Evolutionary conservation across 441 rosid species (phyloP).

Genomic region (Euphorbia schlechtendalii): DNA sequence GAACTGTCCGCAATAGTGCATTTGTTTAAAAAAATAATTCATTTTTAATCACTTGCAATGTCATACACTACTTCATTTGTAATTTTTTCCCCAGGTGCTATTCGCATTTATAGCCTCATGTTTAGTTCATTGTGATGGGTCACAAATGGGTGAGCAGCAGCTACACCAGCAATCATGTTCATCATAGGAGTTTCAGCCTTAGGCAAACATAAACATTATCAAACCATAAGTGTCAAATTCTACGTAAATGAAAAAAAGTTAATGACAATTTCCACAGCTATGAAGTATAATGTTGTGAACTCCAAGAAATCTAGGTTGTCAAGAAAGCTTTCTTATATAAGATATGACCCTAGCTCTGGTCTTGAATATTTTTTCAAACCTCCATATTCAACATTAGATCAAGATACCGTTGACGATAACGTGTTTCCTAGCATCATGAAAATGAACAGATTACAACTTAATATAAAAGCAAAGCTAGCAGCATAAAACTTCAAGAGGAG

Average conservation of each 20-base stretch:
- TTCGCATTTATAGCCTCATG: no score
- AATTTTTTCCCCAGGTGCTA: no score
- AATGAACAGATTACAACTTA: constrained; percentile 1
- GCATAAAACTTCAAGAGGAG: no score
- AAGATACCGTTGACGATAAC: constrained; percentile 77
- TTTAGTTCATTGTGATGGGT: constrained; percentile 38
- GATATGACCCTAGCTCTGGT: constrained; percentile 49
- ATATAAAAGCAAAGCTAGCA: constrained; percentile 7
- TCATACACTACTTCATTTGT: no score
- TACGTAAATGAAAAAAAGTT: background rate
- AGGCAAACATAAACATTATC: background rate
- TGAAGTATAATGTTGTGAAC: no score
- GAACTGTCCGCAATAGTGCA: no score
- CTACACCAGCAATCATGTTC: constrained; percentile 92
- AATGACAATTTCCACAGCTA: background rate
- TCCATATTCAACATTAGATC: constrained; percentile 77
- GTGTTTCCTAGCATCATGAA: constrained; percentile 52
- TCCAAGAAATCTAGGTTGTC: constrained; percentile 59
- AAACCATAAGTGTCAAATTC: background rate
- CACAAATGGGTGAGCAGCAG: constrained; percentile 85
- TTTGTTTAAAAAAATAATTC: no score
- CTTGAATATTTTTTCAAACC: constrained; percentile 56
- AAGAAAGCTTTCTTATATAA: constrained; percentile 55
- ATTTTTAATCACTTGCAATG: no score
- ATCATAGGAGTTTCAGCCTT: constrained; percentile 92